Base-by-base conservation (phyloP, 371 early-diverging fungal species). In the Mucor saturninus region DNA sequence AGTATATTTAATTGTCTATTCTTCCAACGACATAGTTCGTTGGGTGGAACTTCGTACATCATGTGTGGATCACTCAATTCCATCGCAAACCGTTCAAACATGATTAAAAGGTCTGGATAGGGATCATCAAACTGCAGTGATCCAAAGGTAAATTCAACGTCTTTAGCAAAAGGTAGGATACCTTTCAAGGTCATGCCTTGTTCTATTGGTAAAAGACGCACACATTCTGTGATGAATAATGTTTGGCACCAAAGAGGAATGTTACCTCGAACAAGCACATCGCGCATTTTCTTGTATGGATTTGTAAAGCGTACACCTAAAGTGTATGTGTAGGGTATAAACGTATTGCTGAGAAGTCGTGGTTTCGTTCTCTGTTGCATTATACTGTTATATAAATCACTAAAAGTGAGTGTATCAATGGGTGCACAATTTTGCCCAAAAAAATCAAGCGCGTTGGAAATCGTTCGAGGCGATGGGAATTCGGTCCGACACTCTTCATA, bases 301-400 rank as follows among this genome's bases (percentile, higher is more conserved):
- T 75, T 70, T 26, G 76, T 76, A 52, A 64, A 77, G 13, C 81
- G 67, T 6, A 76, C 59, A 5, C 81, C 81, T 42, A 80, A 54
- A n/a, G 77, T 80, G 53, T 80, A 75, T n/a, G 76, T 72, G 32
- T 61, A 76, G 0, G 81, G 78, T 8, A 69, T 35, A 51, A 71
- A 75, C 4, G 42, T 15, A 8, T 38, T 28, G 21, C 9, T 26
- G 31, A 13, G 37, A 3, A 11, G 31, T 7, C 56, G 39, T 43
- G 39, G 31, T 9, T 13, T 1, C 14, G 38, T 21, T 10, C 37
- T 35, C 14, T 69, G 61, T 29, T 61, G 48, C 51, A 50, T 57
- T 54, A 54, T 57, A n/a, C 56, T 52, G 5, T 48, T 38, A 39
- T 32, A 62, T 21, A 62, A n/a, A n/a, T 43, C 58, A 21, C 42